Percentiles rank a stretch among this genome's conserved stretches.
Conservation (phyloP, 106 monocot species). For the Alisma plantagoaquatica region DNA sequence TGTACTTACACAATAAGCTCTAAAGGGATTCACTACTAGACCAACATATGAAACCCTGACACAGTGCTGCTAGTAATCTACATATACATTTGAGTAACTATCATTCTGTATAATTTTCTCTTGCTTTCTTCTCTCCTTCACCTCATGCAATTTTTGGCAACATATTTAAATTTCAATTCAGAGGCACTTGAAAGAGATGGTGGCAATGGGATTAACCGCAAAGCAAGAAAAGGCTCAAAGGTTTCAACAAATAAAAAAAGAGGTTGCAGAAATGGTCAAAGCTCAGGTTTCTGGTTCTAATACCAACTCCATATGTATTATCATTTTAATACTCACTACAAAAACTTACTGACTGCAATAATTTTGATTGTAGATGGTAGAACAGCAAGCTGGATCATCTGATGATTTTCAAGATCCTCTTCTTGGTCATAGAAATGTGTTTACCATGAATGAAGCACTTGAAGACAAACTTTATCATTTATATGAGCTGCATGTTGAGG, state of each 20-base stretch:
- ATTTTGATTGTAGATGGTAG: slow-evolving; percentile 51
- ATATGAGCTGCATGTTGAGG: slow-evolving; percentile 98
- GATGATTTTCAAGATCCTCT: slow-evolving; percentile 70
- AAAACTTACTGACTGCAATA: no score
- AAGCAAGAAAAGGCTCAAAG: slow-evolving; percentile 72
- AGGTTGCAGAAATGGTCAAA: slow-evolving; percentile 84
- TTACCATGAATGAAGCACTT: slow-evolving; percentile 57
- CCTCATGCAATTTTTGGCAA: no score
- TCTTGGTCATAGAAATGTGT: slow-evolving; percentile 33
- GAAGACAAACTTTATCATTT: slow-evolving; percentile 95
- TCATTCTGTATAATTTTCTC: no score
- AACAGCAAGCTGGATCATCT: slow-evolving; percentile 54
- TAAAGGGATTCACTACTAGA: no score
- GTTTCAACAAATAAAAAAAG: slow-evolving; percentile 75
- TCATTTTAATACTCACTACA: no score
- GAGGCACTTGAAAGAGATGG: slow-evolving; percentile 93
- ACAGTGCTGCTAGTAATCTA: no score
- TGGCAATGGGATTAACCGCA: slow-evolving; percentile 77
- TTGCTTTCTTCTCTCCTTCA: no score
- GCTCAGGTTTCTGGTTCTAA: slow-evolving; percentile 35
- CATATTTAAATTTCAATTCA: no score
- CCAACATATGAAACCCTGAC: no score
- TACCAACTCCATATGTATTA: no score
- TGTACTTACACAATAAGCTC: no score
- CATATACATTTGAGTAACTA: no score